phyloP scores from a whole-genome alignment of 805 yeast species.

The Zygoascus tannicola region DNA sequence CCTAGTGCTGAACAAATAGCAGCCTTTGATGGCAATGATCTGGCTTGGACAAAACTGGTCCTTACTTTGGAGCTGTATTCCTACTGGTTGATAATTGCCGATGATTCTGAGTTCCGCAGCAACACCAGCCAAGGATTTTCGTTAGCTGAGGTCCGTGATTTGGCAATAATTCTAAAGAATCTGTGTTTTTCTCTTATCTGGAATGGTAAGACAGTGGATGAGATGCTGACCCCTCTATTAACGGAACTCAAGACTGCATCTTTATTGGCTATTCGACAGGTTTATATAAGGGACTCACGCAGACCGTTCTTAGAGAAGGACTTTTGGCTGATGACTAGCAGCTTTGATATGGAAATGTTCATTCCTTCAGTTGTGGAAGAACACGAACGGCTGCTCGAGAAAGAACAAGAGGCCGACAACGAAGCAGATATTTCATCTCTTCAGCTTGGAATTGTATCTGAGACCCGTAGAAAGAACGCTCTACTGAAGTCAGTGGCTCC shows the following conservation, averaged over 20 bases:
- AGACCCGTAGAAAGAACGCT: background rate
- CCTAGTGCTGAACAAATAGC: background rate
- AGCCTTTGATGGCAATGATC: background rate
- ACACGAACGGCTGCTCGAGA: slow-evolving; percentile 30
- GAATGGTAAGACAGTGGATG: slow-evolving; percentile 15
- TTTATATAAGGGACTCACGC: slow-evolving; percentile 59
- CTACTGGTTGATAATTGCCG: slow-evolving; percentile 56
- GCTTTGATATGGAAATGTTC: slow-evolving; percentile 30
- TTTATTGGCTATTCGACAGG: slow-evolving; percentile 49
- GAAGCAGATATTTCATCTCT: background rate
- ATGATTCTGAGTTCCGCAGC: slow-evolving; percentile 49
- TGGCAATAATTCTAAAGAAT: slow-evolving; percentile 41
- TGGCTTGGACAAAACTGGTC: slow-evolving; percentile 29
- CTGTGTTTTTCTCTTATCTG: slow-evolving; percentile 40
- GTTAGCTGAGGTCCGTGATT: slow-evolving; percentile 30
- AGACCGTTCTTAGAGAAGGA: slow-evolving; percentile 39
- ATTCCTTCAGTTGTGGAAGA: slow-evolving; percentile 34
- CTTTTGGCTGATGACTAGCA: slow-evolving; percentile 44
- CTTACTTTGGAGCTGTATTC: slow-evolving; percentile 55
- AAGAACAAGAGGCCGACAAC: slow-evolving; percentile 15
- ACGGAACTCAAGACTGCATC: slow-evolving; percentile 30
- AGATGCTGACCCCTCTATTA: slow-evolving; percentile 2
- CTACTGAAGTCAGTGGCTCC: slow-evolving; percentile 13
- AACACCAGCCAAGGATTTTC: slow-evolving; percentile 34
- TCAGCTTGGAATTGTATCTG: background rate